These are phyloP conservation scores for Stachybotrys chartarum DNA, from an alignment of 2,329 filamentous ascomycete genomes.

Conservation along the genomic window DNA sequence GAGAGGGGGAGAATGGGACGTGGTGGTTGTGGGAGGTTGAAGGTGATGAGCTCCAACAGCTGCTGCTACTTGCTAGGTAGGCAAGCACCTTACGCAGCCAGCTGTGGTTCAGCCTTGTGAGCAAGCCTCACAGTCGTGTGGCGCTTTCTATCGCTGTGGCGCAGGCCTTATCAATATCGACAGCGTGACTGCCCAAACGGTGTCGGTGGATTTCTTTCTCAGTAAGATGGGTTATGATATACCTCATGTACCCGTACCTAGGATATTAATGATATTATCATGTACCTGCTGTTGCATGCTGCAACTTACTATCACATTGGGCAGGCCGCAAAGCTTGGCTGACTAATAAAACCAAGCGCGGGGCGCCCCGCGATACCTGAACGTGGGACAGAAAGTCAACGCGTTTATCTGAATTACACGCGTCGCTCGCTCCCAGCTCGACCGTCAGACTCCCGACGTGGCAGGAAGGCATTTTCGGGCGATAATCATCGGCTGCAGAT, in stretches of 20 bases:
- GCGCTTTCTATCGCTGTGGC: background rate
- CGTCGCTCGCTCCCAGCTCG: background rate
- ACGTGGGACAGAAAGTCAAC: background rate
- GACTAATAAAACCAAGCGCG: background rate
- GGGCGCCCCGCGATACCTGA: no score
- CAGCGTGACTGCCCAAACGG: no score
- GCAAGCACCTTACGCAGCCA: background rate
- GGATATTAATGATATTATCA: no score
- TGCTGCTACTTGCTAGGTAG: background rate
- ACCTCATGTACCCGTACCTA: no score
- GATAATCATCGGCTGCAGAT: constrained; percentile 16
- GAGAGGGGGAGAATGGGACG: background rate
- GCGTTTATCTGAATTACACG: background rate
- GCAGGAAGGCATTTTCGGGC: no score
- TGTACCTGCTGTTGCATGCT: no score
- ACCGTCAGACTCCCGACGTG: no score
- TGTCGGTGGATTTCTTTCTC: no score
- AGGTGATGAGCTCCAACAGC: constrained; percentile 2
- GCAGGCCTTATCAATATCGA: background rate
- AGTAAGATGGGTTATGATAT: no score
- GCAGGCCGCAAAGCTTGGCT: background rate
- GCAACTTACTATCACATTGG: no score
- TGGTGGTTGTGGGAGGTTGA: background rate
- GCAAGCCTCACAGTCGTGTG: background rate
- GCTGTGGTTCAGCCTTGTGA: background rate